Evolutionary conservation across 2,329 filamentous ascomycete genomes (phyloP), one percentile per base, ranked within the genome.

Genomic region (Sclerotinia glacialis): DNA sequence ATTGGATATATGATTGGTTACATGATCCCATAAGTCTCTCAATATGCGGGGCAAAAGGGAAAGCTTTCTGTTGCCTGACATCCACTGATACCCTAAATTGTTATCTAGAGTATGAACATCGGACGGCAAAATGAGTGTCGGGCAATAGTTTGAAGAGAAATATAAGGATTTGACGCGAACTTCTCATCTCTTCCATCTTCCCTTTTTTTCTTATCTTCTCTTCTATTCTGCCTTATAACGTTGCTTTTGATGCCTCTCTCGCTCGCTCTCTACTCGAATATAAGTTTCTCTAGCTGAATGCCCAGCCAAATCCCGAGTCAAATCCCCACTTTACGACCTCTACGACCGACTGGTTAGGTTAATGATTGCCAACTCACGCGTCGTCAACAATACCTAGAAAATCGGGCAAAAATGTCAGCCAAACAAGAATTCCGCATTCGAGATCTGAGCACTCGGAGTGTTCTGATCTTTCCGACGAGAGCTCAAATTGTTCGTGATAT

Each of bases 401-500:
- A 56, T 55, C 18, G 37, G 50, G 40, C 8, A 44, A 52, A 60
- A 42, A 65, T 65, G 63, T 14, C 63, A 60, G 21, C 23, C 44
- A 77, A 76, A 67, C 77, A 83, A 67, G 79, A 84, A 67, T 87
- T 86, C 74, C 80, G 81, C 42, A 76, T 89, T 68, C 81, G 83
- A 53, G 81, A 87, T 59, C 78, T 89, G 40, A 73, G 78, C 11
- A 89, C 88, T 44, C 83, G 84, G 60, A 83, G 83, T 0, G 86
- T 91, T 21, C 86, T 83, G 0, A 80, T 91, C 50, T 89, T 88
- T 67, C 87, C 87, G 0, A 79, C 80, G 2, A 79, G 83, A 69
- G 88, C 87, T 1, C 86, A 87, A 58, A 76, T 90, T 40, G 80
- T 84, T 16, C 82, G 87, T 34, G 84, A 88, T 64, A 82, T 90